Percentiles rank a stretch among this genome's conserved stretches.
phyloP scores from a whole-genome alignment of 2,329 filamentous ascomycete species.

The Colletotrichum kahawae region DNA sequence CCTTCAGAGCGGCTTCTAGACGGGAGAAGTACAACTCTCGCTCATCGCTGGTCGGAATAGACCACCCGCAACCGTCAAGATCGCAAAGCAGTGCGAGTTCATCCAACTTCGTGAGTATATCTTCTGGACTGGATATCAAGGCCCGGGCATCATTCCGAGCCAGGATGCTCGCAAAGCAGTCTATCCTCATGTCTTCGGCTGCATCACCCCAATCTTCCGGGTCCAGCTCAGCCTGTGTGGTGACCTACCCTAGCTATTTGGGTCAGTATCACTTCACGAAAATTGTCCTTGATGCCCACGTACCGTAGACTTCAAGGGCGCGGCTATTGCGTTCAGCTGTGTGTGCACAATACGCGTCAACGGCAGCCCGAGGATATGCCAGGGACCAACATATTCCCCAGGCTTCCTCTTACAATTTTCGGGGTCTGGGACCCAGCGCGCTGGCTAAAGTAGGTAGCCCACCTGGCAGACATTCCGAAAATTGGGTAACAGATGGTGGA shows the following conservation, averaged over 20 bases:
- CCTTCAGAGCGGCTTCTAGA: not conserved
- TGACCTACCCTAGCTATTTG: not conserved
- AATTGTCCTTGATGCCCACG: fast-evolving
- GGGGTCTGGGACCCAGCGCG: no score
- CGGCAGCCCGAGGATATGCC: no score
- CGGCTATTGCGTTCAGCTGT: not conserved
- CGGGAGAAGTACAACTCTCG: not conserved
- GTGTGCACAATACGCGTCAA: not conserved
- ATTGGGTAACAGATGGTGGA: no score
- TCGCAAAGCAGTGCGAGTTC: not conserved
- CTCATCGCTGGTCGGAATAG: not conserved
- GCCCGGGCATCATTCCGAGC: not conserved
- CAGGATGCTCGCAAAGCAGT: not conserved
- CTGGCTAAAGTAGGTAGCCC: no score
- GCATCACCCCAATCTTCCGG: not conserved
- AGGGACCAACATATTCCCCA: no score
- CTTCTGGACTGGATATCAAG: not conserved
- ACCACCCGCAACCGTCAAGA: not conserved
- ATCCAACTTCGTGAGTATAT: not conserved
- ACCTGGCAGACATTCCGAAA: no score
- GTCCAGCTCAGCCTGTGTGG: not conserved
- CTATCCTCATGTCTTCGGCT: not conserved
- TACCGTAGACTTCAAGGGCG: not conserved
- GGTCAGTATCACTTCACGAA: not conserved
- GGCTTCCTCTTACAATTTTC: no score